Percentiles rank a stretch among this genome's conserved stretches.
Evolutionary conservation across 805 yeast species (phyloP).

Genomic region (Cyberlindnera amylophila): DNA sequence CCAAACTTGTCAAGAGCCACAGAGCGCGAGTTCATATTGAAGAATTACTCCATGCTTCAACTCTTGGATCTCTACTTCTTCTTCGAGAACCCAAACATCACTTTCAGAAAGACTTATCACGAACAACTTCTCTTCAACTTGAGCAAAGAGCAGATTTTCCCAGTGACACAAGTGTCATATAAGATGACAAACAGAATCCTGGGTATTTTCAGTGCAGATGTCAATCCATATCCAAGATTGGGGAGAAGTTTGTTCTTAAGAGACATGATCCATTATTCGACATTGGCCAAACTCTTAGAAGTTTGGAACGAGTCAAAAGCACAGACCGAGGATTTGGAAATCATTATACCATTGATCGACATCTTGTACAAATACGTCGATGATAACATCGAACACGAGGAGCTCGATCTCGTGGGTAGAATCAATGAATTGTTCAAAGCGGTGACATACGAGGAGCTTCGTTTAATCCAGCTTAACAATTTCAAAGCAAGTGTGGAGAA

Average conservation of each 20-base stretch:
- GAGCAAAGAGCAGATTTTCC: conserved; percentile 45
- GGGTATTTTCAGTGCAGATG: conserved; percentile 21
- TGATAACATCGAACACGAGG: conserved; percentile 23
- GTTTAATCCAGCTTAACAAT: conserved; percentile 48
- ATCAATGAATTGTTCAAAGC: conserved; percentile 40
- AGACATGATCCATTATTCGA: conserved; percentile 51
- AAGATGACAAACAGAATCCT: conserved; percentile 25
- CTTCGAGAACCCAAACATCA: conserved; percentile 50
- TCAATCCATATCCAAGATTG: conserved; percentile 23
- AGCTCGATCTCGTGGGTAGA: conserved; percentile 36
- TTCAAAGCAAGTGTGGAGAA: conserved; percentile 35
- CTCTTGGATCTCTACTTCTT: conserved; percentile 53
- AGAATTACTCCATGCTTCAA: conserved; percentile 45
- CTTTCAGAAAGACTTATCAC: conserved; percentile 57
- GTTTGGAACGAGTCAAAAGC: conserved; percentile 68
- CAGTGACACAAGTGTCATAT: conserved; percentile 32
- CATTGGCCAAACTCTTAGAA: conserved; percentile 53
- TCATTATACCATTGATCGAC: conserved; percentile 43
- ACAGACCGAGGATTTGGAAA: conserved; percentile 45
- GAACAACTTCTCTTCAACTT: conserved; percentile 65
- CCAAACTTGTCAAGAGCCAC: conserved; percentile 16
- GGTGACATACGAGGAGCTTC: conserved; percentile 44
- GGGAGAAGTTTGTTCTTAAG: conserved; percentile 42
- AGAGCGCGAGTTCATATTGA: conserved; percentile 32
- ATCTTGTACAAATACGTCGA: conserved; percentile 31